A percentile compares a stretch with the other conserved stretches of the same genome.
Evolutionary conservation across 1,284 basidiomycete genomes (phyloP).

Genomic region (Lignosus rhinocerotis): DNA sequence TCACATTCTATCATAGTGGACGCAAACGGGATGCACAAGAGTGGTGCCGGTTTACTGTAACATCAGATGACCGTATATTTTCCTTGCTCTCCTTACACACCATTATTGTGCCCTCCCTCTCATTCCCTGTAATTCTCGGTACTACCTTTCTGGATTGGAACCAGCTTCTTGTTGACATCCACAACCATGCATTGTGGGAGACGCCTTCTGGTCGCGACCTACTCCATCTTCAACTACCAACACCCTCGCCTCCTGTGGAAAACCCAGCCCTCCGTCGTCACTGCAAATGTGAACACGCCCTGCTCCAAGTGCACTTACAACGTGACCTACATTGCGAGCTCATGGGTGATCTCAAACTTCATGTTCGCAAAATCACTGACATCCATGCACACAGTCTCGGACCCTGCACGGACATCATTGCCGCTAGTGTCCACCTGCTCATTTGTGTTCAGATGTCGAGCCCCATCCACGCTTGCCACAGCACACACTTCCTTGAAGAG

Average conservation of each 20-base stretch:
- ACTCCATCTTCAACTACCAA: not conserved
- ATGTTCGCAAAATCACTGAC: too few relatives aligned
- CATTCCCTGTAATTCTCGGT: not conserved
- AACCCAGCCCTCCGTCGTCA: not conserved
- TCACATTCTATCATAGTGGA: too few relatives aligned
- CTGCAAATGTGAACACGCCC: not conserved
- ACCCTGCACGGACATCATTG: too few relatives aligned
- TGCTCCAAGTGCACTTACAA: too few relatives aligned
- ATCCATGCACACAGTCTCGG: too few relatives aligned
- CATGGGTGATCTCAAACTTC: too few relatives aligned
- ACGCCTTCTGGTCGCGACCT: not conserved
- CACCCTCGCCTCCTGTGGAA: not conserved
- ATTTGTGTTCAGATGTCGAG: too few relatives aligned
- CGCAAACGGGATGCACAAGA: not conserved
- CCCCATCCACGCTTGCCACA: too few relatives aligned
- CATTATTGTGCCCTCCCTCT: not conserved
- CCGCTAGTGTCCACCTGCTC: too few relatives aligned
- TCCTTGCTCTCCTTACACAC: not conserved
- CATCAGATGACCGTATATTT: not conserved
- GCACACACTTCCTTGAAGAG: too few relatives aligned
- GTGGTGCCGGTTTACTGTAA: not conserved
- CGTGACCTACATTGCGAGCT: too few relatives aligned
- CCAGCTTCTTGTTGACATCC: not conserved
- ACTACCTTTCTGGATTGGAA: not conserved
- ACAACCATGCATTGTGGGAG: not conserved